Conservation (phyloP, 345 rosid species). For the Ricinus communis region DNA sequence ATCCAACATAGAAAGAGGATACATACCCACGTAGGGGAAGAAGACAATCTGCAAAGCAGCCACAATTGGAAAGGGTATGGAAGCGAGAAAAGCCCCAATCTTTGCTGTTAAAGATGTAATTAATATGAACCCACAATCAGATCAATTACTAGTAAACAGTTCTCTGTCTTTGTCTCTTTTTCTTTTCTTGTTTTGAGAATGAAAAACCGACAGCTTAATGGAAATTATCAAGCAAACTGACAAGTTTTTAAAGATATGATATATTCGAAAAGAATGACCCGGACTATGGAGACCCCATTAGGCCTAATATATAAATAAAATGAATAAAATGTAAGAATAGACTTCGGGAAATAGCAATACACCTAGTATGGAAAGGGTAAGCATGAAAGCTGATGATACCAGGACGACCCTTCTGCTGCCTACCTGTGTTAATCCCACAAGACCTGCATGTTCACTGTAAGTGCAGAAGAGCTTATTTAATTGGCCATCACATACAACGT, state of each 20-base stretch:
- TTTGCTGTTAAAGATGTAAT: slow-evolving; percentile 50
- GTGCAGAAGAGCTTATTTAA: too few species aligned
- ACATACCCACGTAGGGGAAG: slow-evolving; percentile 79
- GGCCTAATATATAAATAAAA: not conserved
- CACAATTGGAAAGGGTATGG: slow-evolving; percentile 74
- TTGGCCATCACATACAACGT: too few species aligned
- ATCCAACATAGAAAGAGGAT: not conserved
- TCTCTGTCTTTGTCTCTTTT: too few species aligned
- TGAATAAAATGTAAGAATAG: not conserved
- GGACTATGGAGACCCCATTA: too few species aligned
- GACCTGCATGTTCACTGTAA: slow-evolving; percentile 81
- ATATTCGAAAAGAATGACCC: too few species aligned
- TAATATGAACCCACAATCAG: not conserved
- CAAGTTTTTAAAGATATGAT: too few species aligned
- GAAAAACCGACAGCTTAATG: too few species aligned
- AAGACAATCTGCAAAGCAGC: slow-evolving; percentile 80
- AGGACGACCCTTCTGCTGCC: slow-evolving; percentile 80
- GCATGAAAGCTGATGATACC: slow-evolving; percentile 74
- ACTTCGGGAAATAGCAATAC: too few species aligned
- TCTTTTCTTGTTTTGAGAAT: too few species aligned
- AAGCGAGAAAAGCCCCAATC: slow-evolving; percentile 84
- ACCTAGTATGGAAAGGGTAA: slow-evolving; percentile 84
- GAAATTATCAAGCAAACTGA: too few species aligned
- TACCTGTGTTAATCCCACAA: slow-evolving; percentile 70
- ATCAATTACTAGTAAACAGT: not conserved